Evolutionary conservation across 2,329 filamentous ascomycete species (phyloP).

Genomic region (Paecilomyces variotii): DNA sequence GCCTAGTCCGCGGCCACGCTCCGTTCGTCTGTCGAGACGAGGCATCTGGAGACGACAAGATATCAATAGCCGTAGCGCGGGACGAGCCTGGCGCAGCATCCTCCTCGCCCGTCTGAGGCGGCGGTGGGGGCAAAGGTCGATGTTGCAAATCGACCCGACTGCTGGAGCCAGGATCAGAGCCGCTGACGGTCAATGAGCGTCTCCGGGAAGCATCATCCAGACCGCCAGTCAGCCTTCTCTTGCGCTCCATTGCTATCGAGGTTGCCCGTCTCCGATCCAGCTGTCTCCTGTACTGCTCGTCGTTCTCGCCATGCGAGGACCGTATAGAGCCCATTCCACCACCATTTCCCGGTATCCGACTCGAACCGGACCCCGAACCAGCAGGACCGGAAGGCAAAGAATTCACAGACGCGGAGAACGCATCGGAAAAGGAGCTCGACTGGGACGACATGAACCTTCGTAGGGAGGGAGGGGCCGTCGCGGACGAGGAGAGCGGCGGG

Average conservation of each 20-base stretch:
- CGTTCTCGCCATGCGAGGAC: neutral
- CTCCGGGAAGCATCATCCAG: slow-evolving; percentile 19
- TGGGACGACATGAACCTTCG: slow-evolving; percentile 16
- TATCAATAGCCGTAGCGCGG: slow-evolving; percentile 25
- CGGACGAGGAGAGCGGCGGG: neutral
- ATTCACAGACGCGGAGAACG: slow-evolving; percentile 8
- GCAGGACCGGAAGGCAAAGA: slow-evolving; percentile 5
- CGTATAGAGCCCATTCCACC: slow-evolving; percentile 8
- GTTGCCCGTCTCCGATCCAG: slow-evolving; percentile 14
- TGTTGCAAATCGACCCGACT: slow-evolving; percentile 10
- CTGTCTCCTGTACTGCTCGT: slow-evolving; percentile 4
- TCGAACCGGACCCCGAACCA: slow-evolving; percentile 10
- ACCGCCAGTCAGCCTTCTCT: slow-evolving; percentile 34
- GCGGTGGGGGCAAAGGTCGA: neutral
- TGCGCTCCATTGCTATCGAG: slow-evolving; percentile 27
- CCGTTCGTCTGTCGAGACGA: slow-evolving; percentile 4
- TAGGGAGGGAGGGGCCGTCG: neutral
- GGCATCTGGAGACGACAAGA: slow-evolving; percentile 18
- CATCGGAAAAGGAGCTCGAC: slow-evolving; percentile 12
- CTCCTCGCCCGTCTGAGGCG: neutral
- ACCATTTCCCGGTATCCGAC: slow-evolving; percentile 6
- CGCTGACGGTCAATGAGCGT: slow-evolving; percentile 5
- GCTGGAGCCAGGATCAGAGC: slow-evolving; percentile 10
- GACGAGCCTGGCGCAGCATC: slow-evolving; percentile 16
- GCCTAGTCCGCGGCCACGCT: slow-evolving; percentile 5